Evolutionary conservation across 2,329 filamentous ascomycete genomes (phyloP), one percentile per base, ranked within the genome.

Genomic region (Cladosporium austrohemisphaericum): DNA sequence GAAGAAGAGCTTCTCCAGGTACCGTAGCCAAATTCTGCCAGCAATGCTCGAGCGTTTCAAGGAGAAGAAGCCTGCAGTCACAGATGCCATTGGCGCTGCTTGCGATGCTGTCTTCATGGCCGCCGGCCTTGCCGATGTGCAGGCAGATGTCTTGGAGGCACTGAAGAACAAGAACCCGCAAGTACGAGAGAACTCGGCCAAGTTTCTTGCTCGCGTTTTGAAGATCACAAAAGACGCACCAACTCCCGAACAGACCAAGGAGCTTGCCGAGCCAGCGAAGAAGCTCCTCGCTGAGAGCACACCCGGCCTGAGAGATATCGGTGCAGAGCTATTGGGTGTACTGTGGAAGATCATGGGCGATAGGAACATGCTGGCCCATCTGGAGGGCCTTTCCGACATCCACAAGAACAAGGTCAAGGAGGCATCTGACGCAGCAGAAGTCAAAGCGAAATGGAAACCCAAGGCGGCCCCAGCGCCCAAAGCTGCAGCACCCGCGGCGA

Each of bases 271-370:
- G 60, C 80, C 83, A 1, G 84, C 83, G 22, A 96, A 92, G 63
- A 97, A 95, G 68, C 75, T 97, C 6, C 76, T 98, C 13, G 85
- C 91, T 0, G 93, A 98, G 65, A 92, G 88, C 0, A 91, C 84
- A 58, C 91, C 94, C 60, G 84, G 79, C 3, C 81, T 95, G 52
- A 83, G 93, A 69, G 85, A 92, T 41, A 90, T 89, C 23, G 93
- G 91, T 66, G 91, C 91, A 11, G 93, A 98, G 68, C 84, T 93
- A 26, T 75, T 98, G 3, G 93, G 94, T 55, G 95, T 91, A 0
- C 70, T 98, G 41, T 97, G 96, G 93, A 98, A 97, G 73, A 97
- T 98, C 49, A 88, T 97, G 73, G 92, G 93, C 33, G 94, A 98
- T 68, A 83, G 93, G 50, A 88, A 88, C 45, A 98, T 98, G 93